Conservation (phyloP, 1,284 basidiomycete species). For the Ceratobasidium sp. region DNA sequence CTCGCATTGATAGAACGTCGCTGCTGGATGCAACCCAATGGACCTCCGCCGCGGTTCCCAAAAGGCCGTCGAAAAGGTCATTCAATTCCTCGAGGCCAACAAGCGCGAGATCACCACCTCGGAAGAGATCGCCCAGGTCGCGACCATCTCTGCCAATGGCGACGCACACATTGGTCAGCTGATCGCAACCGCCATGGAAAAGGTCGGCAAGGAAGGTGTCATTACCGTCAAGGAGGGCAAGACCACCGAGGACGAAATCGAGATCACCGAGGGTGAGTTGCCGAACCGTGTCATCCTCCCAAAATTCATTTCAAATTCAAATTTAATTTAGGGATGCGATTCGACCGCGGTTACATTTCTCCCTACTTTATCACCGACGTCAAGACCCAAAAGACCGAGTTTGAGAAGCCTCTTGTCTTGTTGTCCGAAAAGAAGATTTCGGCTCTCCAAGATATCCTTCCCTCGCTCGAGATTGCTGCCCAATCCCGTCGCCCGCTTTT, state of each 20-base stretch:
- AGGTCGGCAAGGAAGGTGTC: constrained; percentile 99
- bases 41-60: constrained; percentile 96
- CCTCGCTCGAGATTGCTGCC: constrained; percentile 90
- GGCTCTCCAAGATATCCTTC: constrained; percentile 92
- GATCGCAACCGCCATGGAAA: constrained; percentile 99
- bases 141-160: constrained; percentile 98
- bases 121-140: constrained; percentile 93
- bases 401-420: constrained; percentile 94
- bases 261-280: constrained; percentile 84
- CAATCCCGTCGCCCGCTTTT: constrained; percentile 90
- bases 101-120: constrained; percentile 96
- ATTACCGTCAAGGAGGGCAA: constrained; percentile 99
- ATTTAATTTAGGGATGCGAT: constrained; percentile 75
- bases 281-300: not conserved
- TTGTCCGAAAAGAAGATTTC: constrained; percentile 99
- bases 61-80: constrained; percentile 94
- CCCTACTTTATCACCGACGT: constrained; percentile 99
- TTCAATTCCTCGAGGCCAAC: constrained; percentile 88
- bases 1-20: constrained; percentile 70
- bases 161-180: constrained; percentile 93
- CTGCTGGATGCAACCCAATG: constrained; percentile 99
- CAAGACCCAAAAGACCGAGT: constrained; percentile 95
- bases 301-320: not conserved
- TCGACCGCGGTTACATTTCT: constrained; percentile 98
- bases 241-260: constrained; percentile 98